These are phyloP conservation scores for Amesomyces nigricolor DNA, from an alignment of 2,329 filamentous ascomycete genomes.

Conservation along the genomic window DNA sequence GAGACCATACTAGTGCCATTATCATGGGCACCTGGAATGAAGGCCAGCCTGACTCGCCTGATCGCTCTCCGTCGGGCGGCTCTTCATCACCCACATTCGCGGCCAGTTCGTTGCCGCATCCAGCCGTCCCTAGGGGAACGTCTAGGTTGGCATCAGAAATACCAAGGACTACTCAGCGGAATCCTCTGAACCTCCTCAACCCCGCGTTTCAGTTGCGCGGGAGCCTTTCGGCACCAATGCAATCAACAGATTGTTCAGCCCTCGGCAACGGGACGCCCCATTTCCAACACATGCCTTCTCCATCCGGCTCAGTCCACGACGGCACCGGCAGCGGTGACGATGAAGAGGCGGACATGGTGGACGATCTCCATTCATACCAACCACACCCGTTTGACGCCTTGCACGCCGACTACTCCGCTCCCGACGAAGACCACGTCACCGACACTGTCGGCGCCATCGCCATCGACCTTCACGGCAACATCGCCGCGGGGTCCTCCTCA, in stretches of 20 bases:
- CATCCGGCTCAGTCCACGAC: constrained; percentile 18
- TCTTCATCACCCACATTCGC: constrained; percentile 13
- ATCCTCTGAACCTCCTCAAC: constrained; percentile 12
- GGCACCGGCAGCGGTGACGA: constrained; percentile 16
- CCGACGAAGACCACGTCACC: constrained; percentile 59
- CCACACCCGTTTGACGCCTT: not conserved
- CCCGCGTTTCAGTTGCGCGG: constrained; percentile 18
- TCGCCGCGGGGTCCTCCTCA: constrained; percentile 92
- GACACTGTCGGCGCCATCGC: constrained; percentile 97
- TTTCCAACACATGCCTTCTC: not conserved
- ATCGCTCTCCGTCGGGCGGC: constrained; percentile 21
- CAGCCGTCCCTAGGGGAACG: not conserved
- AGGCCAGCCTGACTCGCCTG: constrained; percentile 55
- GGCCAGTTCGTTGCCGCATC: constrained; percentile 9
- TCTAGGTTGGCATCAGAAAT: constrained; percentile 2
- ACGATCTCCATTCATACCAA: constrained; percentile 1
- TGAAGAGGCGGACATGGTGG: constrained; percentile 1
- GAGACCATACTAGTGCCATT: constrained; percentile 51
- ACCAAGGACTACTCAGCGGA: constrained; percentile 8
- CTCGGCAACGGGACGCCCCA: constrained; percentile 16
- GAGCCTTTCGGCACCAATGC: constrained; percentile 4
- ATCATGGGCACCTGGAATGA: constrained; percentile 56
- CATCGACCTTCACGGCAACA: constrained; percentile 76
- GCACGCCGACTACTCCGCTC: not conserved
- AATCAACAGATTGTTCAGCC: constrained; percentile 7